Evolutionary conservation across 208 protist species (phyloP).

Genomic region (Trypanosoma lewisi): DNA sequence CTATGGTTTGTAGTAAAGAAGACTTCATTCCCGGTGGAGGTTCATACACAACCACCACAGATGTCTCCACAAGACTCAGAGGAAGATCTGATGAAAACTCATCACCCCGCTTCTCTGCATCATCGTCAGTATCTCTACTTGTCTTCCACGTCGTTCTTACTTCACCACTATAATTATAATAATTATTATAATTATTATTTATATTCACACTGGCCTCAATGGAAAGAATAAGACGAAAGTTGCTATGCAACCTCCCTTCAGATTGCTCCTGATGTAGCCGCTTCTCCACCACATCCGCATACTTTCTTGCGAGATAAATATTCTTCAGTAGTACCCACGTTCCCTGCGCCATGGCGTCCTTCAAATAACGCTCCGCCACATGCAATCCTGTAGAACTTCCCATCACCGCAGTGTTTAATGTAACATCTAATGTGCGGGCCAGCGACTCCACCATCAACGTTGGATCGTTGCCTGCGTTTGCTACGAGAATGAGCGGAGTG

Average conservation of each 20-base stretch:
- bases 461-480: slow-evolving; percentile 94
- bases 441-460: slow-evolving; percentile 88
- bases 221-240: slow-evolving; percentile 98
- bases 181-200: slow-evolving; percentile 2
- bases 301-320: slow-evolving; percentile 95
- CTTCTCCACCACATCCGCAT: slow-evolving; percentile 95
- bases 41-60: slow-evolving; percentile 94
- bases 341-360: slow-evolving; percentile 69
- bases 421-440: slow-evolving; percentile 50
- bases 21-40: slow-evolving; percentile 95
- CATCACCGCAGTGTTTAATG: slow-evolving; percentile 91
- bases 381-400: slow-evolving; percentile 94
- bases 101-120: background rate
- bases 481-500: slow-evolving; percentile 85
- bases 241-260: slow-evolving; percentile 46
- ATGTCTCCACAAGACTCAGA: slow-evolving; percentile 67
- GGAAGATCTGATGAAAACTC: slow-evolving; percentile 37
- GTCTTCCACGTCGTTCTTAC: too few relatives aligned
- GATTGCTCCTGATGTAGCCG: slow-evolving; percentile 88
- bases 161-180: too few relatives aligned
- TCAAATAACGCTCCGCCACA: slow-evolving; percentile 91
- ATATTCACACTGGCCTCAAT: slow-evolving; percentile 58
- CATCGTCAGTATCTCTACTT: background rate
- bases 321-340: slow-evolving; percentile 99
- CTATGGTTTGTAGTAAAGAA: slow-evolving; percentile 22